Base-by-base conservation (phyloP, 306 rosid species). In the Trifolium fragiferum region DNA sequence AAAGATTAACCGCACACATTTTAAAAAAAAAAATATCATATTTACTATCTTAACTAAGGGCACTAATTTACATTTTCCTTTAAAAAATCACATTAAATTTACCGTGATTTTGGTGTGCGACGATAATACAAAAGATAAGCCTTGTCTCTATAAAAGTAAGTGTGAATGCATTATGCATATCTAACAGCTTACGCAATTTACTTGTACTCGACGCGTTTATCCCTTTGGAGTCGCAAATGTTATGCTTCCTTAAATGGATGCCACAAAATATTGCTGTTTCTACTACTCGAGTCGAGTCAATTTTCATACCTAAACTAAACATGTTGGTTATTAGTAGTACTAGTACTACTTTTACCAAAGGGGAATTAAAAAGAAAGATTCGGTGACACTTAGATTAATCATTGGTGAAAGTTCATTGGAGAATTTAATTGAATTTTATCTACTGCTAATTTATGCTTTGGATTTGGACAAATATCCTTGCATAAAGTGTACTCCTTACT, bases 121-220 rank as follows among this genome's bases (percentile, higher is more conserved):
- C 27, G 4, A 27, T 27, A 27, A 27, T 27, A 4, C 32, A 30
- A 30, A 30, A 30, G 33, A 30, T 30, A 30, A 30, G 7, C 6
- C 5, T 30, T 6, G 33, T 30, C 6, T 30, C 33, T 30, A 30
- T 30, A 30, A 30, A 30, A 43, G n/a, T 58, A 13, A 23, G 12
- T 0, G 10, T 58, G 18, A 1, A 43, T 11, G 4, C 49, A 12
- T 30, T 30, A 30, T 43, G 15, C 6, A 43, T 43, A 12, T n/a
- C 3, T 49, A 49, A 14, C 8, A n/a, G 11, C 51, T 65, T 65
- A 65, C 53, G 70, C 53, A 20, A 65, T 65, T 65, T 13, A 20
- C 70, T 20, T 40, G 33, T 21, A 63, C 27, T 18, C 3, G 27
- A 63, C 27, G 25, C 33, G 33, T 30, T 27, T 32, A 27, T 13